Base-by-base conservation (phyloP, 257 asterid genomes). In the Schizonepeta tenuifolia region DNA sequence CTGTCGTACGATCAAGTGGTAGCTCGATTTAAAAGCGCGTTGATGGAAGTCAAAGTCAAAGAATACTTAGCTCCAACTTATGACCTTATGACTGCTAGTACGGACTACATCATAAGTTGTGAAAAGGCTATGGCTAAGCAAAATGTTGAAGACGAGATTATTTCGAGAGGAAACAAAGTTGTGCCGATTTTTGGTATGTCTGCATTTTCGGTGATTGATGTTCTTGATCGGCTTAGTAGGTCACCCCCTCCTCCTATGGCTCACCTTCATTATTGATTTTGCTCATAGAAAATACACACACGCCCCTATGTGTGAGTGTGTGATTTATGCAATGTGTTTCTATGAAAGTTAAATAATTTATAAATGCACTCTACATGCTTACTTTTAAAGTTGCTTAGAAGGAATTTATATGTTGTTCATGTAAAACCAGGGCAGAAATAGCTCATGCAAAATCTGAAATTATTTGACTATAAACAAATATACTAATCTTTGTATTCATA, bases 61-160 rank as follows among this genome's bases (percentile, higher is more conserved):
- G 78, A 77, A 24, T 69, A 50, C 11, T 0, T 6, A 1, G 55
- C 38, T 0, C 57, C 82, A 1, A 65, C 78, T 0, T 77, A 74
- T 20, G 80, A 81, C n/a, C 75, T 81, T 9, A 1, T 21, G 6
- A 24, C 69, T 7, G 72, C 54, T 5, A 53, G 65, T 14, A 46
- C 77, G 2, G 80, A 77, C 53, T 5, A 20, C 46, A 28, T 77
- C 9, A 4, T 13, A 1, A 10, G 0, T 1, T 81, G 85, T 28
- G 9, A 2, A 12, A 13, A 40, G 0, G 73, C 71, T 7, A 4
- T 77, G 15, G 54, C 13, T 0, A 11, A 41, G 17, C n/a, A 17
- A 1, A 38, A 38, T 5, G 20, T 81, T 0, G 15, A 3, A 4
- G 80, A 81, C 49, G 6, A 0, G 3, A 5, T 18, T 1, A 24